Conservation (phyloP, 495 filamentous ascomycete species). For the Glutinoglossum americanum region DNA sequence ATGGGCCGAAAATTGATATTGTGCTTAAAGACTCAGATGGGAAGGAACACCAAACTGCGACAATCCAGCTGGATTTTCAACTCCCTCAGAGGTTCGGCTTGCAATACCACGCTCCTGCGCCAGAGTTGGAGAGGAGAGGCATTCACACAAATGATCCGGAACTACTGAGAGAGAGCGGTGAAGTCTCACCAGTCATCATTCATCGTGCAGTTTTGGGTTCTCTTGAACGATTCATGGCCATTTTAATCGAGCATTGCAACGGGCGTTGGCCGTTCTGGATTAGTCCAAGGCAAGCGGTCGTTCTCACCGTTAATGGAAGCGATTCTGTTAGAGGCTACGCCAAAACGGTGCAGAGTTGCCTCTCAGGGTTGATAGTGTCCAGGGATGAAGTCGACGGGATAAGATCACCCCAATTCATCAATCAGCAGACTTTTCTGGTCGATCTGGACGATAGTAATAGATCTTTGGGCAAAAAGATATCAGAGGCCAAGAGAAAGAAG, state of each 20-base stretch:
- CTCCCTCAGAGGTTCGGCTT: constrained; percentile 65
- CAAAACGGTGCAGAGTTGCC: constrained; percentile 20
- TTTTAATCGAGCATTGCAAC: constrained; percentile 67
- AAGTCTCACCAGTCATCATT: constrained; percentile 59
- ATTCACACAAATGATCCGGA: constrained; percentile 22
- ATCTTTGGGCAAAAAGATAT: constrained; percentile 44
- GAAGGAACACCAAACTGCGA: constrained; percentile 81
- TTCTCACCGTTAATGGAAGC: constrained; percentile 43
- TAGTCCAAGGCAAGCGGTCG: constrained; percentile 57
- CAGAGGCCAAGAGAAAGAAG: constrained; percentile 45
- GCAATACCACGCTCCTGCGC: constrained; percentile 48
- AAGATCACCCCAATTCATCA: constrained; percentile 19
- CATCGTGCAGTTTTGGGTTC: constrained; percentile 79
- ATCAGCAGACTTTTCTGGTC: constrained; percentile 34
- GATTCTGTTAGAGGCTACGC: constrained; percentile 35
- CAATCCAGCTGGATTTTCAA: constrained; percentile 87
- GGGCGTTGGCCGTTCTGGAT: constrained; percentile 86
- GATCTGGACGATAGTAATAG: constrained; percentile 48
- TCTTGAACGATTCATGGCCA: constrained; percentile 66
- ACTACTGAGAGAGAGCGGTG: constrained; percentile 23
- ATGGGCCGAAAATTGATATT: constrained; percentile 89
- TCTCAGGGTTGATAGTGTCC: constrained; percentile 18
- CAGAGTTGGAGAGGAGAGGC: constrained; percentile 38
- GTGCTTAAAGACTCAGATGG: constrained; percentile 63
- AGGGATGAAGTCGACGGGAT: constrained; percentile 4